Evolutionary conservation across 2,329 filamentous ascomycete genomes (phyloP), one percentile per base, ranked within the genome.

Genomic region (Chalaropsis thielavioides): DNA sequence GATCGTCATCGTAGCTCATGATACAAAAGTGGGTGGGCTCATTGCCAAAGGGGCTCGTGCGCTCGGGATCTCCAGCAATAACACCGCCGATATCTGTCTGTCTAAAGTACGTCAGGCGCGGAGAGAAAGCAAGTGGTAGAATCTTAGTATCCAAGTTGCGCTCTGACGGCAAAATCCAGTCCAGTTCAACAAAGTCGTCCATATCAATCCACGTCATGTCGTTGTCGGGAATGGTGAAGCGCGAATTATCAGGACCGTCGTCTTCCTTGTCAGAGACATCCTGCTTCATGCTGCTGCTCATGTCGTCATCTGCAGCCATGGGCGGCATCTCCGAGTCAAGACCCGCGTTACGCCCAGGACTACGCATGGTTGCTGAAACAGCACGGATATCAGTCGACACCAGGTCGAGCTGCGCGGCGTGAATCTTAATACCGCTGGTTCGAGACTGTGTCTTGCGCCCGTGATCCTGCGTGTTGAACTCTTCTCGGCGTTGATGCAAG

Each of bases 181-280:
- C 95, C 24, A 99, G 78, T 74, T 99, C 94, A 38, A 99, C 92
- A 75, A 99, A 99, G 73, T 99, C 94, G 72, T 99, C 94, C 91
- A 99, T 97, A 72, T 99, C 94, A 68, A 99, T 92, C 94, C 94
- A 99, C 64, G 87, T 91, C 69, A 91, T 86, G 71, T 99, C 94
- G 64, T 95, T 89, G 73, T 99, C 94, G 0, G 94, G 92, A 61
- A 99, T 99, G 0, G 87, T 92, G 72, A 99, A 99, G 63, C 88
- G 87, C 0, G 92, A 95, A 61, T 96, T 79, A 72, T 92, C 87
- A 2, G 83, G 83, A 7, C 82, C 81, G 2, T 77, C 76, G 31
- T 84, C 81, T 62, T 81, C 75, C 63, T 83, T 79, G 2, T 56
- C 60, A 31, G 64, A 63, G 19, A 60, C 43, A 13, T 62, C 65